Percentiles rank a stretch among this genome's conserved stretches.
Conservation (phyloP, 805 yeast genomes). For the Spencermartinsiella europaea region DNA sequence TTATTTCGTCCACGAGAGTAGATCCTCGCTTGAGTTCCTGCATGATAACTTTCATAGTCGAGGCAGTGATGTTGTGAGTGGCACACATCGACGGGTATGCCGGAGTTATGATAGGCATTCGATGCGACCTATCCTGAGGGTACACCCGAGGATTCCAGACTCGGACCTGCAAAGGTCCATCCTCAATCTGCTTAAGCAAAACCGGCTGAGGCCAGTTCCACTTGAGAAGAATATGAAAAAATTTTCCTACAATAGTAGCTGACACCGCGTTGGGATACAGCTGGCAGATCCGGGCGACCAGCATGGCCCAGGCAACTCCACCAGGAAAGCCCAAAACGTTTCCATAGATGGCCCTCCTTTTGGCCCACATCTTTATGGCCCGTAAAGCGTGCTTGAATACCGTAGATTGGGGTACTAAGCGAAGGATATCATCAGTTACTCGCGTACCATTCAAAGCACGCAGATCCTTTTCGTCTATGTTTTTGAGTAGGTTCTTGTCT, state of each 20-base stretch:
- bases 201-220: slow-evolving; percentile 99
- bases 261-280: slow-evolving; percentile 94
- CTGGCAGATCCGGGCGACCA: slow-evolving; percentile 97
- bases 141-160: slow-evolving; percentile 96
- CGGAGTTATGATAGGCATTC: slow-evolving; percentile 98
- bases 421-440: slow-evolving; percentile 90
- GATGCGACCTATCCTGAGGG: slow-evolving; percentile 81
- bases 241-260: slow-evolving; percentile 83
- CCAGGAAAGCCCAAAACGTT: slow-evolving; percentile 98
- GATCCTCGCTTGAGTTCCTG: slow-evolving; percentile 76
- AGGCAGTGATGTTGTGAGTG: slow-evolving; percentile 87
- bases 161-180: slow-evolving; percentile 92
- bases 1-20: slow-evolving; percentile 63
- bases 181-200: slow-evolving; percentile 84
- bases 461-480: slow-evolving; percentile 85
- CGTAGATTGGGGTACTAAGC: slow-evolving; percentile 85
- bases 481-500: slow-evolving; percentile 79
- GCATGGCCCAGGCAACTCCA: slow-evolving; percentile 99
- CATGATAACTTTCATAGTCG: slow-evolving; percentile 79
- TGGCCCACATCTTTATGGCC: slow-evolving; percentile 96
- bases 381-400: slow-evolving; percentile 90
- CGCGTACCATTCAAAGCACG: slow-evolving; percentile 93
- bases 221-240: slow-evolving; percentile 75
- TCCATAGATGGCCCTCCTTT: slow-evolving; percentile 87
- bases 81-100: slow-evolving; percentile 99